phyloP scores from a whole-genome alignment of 192 early-diverging fungal species.

The Coemansia guatemalensis region DNA sequence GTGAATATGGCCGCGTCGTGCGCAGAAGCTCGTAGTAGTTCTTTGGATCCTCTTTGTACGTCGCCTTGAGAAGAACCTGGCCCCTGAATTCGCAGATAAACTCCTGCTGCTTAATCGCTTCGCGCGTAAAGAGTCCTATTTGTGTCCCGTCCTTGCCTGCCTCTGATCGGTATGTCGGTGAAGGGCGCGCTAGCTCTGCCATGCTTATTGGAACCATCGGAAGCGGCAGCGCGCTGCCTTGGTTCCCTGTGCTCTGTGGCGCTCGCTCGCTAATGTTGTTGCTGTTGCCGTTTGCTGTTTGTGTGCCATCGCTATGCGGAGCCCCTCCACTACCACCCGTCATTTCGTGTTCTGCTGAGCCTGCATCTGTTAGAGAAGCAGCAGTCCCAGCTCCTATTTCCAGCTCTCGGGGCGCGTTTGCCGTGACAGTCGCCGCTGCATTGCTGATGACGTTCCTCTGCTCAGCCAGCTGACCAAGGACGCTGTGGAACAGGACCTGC shows the following conservation, averaged over 20 bases:
- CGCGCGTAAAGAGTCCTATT: slow-evolving; percentile 36
- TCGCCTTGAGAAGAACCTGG: slow-evolving; percentile 63
- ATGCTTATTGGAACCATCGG: slow-evolving; percentile 18
- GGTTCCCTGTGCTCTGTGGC: neutral
- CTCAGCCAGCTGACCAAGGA: slow-evolving; percentile 48
- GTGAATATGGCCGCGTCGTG: slow-evolving; percentile 62
- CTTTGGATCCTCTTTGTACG: slow-evolving; percentile 62
- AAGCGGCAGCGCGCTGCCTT: slow-evolving; percentile 1
- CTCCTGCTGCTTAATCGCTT: slow-evolving; percentile 16
- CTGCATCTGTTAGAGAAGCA: neutral
- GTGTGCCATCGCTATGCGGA: neutral
- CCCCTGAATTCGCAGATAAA: slow-evolving; percentile 83
- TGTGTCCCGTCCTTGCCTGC: slow-evolving; percentile 29
- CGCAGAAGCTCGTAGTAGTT: slow-evolving; percentile 69
- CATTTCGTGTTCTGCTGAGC: neutral
- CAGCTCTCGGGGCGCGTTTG: neutral
- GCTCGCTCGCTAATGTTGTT: neutral
- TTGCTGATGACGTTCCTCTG: slow-evolving; percentile 29
- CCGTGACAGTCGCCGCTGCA: slow-evolving; percentile 16
- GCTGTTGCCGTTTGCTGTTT: slow-evolving; percentile 7
- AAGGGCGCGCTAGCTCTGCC: slow-evolving; percentile 6
- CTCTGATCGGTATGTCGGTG: slow-evolving; percentile 15
- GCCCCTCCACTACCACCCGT: neutral
- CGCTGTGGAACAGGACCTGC: slow-evolving; percentile 51
- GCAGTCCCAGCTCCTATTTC: neutral